Base-by-base conservation (phyloP, 192 early-diverging fungal genomes). In the Rhizophagus clarus region DNA sequence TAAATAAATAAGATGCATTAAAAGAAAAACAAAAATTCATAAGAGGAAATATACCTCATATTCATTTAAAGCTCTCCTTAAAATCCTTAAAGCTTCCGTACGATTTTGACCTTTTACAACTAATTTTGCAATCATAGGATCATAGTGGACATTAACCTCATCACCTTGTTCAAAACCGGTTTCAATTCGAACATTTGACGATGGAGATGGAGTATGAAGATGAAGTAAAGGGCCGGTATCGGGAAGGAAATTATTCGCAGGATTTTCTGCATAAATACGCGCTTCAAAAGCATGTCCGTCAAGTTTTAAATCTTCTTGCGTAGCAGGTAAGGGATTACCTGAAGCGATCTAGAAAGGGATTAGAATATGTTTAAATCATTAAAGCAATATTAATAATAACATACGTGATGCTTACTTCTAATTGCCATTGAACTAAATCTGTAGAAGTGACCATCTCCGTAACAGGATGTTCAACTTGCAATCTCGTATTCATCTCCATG, bases 401-500 rank as follows among this genome's bases (percentile, higher is more conserved):
- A 62, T 28, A 29, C 20, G 12, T 63, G 22, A 51, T n/a, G 28
- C 45, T 71, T 81, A 87, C 86, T 77, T 95, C 93, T 45, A 98
- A 86, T 83, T 98, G 97, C 96, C 96, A 97, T 73, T 96, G 92
- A 11, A 97, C 96, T 74, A 99, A 88, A 80, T 99, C 96, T 11
- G 95, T 96, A 71, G 89, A 86, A 0, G 97, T 97, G 51, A 99
- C 89, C 95, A 97, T 96, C 84, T 99, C 97, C 5, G 97, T 97
- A 20, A 98, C 92, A 14, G 97, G 96, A 83, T 99, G 97, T 86
- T 99, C 97, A 45, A 98, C 97, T 81, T 94, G 95, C 56, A 98
- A 88, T 63, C 96, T 90, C 1, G 96, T 96, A 87, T 97, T 97
- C 96, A 97, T 97, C 87, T 97, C 96, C 96, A 99, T 96, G 82